Evolutionary conservation across 768 basidiomycete species (phyloP), one percentile per base, ranked within the genome.

Genomic region (Cystofilobasidium bisporidii): DNA sequence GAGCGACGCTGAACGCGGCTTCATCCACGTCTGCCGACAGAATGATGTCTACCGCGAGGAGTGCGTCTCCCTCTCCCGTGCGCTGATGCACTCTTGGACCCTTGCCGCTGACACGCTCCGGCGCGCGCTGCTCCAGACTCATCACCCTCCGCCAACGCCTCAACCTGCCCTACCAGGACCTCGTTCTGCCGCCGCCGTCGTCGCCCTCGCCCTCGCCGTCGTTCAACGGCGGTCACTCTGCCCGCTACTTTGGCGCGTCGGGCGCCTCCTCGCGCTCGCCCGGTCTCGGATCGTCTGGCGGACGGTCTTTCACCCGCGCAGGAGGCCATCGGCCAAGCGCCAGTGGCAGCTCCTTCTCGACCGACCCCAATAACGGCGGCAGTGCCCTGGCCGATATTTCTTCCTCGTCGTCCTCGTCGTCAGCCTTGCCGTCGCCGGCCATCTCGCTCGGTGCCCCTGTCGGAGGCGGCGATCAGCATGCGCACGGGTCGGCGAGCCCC

Each of bases 31-130:
- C 53, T 53, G 59, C 26, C 36, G 66, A 24, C 66, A 53, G 36
- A 67, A 67, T 30, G 64, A 65, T 6, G 56, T 60, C 33, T 65
- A 58, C 32, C 64, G 64, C n/a, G 64, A 65, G 11, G 64, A 65
- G 64, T 64, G 40, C 12, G 63, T 18, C n/a, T n/a, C 48, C 32
- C 26, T 38, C 32, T 40, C 5, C 26, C 38, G n/a, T 9, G 6
- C 32, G n/a, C 26, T 24, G 48, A 3, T 17, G 6, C 48, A 3
- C n/a, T 20, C n/a, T n/a, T n/a, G n/a, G n/a, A n/a, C n/a, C n/a
- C n/a, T n/a, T n/a, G n/a, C n/a, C n/a, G n/a, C n/a, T n/a, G n/a
- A n/a, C n/a, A n/a, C n/a, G n/a, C n/a, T n/a, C n/a, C n/a, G n/a
- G n/a, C n/a, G n/a, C n/a, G n/a, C n/a, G n/a, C n/a, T n/a, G n/a